These are phyloP conservation scores for Staphylotrichum tortipilum DNA, from an alignment of 495 filamentous ascomycete species.

Conservation along the genomic window DNA sequence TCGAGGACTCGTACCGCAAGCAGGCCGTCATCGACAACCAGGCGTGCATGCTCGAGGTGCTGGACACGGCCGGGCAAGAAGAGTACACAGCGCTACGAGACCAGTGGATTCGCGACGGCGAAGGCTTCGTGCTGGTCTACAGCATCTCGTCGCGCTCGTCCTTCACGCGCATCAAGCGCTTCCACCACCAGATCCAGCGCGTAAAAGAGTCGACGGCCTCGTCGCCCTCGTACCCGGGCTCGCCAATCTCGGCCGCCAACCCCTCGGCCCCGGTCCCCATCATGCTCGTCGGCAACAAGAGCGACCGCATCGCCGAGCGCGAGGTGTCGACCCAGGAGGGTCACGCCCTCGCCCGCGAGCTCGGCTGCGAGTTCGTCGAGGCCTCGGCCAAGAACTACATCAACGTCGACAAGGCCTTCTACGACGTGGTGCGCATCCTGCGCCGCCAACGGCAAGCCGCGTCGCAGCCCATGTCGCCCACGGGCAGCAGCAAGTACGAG, in stretches of 20 bases:
- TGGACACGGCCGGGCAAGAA: conserved; percentile 98
- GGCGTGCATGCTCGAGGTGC: conserved; percentile 95
- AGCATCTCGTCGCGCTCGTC: conserved; percentile 94
- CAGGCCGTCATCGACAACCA: conserved; percentile 96
- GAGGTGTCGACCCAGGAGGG: conserved; percentile 97
- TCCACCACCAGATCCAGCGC: conserved; percentile 92
- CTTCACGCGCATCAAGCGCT: conserved; percentile 87
- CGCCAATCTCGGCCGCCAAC: conserved; percentile 43
- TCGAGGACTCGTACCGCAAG: conserved; percentile 95
- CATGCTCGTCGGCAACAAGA: conserved; percentile 98
- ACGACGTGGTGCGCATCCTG: conserved; percentile 88
- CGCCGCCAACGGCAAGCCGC: conserved; percentile 65
- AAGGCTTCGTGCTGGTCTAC: conserved; percentile 96
- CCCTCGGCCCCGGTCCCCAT: conserved; percentile 69
- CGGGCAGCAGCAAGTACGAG: conserved; percentile 26
- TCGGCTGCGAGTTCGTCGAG: conserved; percentile 96
- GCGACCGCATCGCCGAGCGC: conserved; percentile 87
- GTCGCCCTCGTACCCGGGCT: conserved; percentile 61
- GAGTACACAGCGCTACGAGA: conserved; percentile 96
- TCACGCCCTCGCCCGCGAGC: conserved; percentile 77
- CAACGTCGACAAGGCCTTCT: conserved; percentile 98
- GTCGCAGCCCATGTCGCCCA: conserved; percentile 29
- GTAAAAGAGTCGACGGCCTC: conserved; percentile 90
- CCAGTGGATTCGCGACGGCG: conserved; percentile 97
- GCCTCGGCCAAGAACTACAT: conserved; percentile 99